Evolutionary conservation across 257 asterid genomes (phyloP), one percentile per base, ranked within the genome.

Genomic region (Mentha longifolia): DNA sequence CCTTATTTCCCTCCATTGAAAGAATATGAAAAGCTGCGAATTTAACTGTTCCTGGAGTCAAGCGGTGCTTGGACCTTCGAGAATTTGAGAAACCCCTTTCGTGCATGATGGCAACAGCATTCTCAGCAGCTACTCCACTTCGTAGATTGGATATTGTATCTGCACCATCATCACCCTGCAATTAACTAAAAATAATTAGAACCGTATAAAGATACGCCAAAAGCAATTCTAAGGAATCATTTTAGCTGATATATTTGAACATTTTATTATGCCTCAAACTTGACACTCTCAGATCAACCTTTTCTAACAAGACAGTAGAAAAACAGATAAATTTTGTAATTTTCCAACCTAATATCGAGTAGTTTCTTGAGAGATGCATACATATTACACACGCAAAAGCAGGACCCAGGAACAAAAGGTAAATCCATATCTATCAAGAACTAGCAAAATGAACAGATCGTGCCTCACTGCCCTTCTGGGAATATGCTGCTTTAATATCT

Each of bases 31-130:
- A 93, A 67, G 97, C 97, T 5, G 97, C 97, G 58, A 72, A 93
- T 78, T 93, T 93, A 41, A 93, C 98, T 1, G 98, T 91, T 74
- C 98, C 97, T 51, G 98, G 98, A n/a, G 98, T 93, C 81, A 93
- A 79, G 13, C 94, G 88, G 74, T 93, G 98, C 85, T 90, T 82
- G 57, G 98, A 91, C 79, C 84, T 90, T 60, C 96, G 85, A 39
- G 82, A 85, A 73, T 79, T 88, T 52, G 98, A 83, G 51, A 87
- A 76, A 65, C 96, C 98, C 67, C 90, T 87, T 82, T 91, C 88
- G 74, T 82, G 93, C 98, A 93, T 86, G 68, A 86, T 81, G 75
- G 95, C 88, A 80, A 87, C 82, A 65, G 98, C 97, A 81, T 91
- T 86, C 76, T 82, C 92, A 68, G 94, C 98, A 30, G 98, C 96